These are phyloP conservation scores for Rhododendron simsii DNA, from an alignment of 148 eudicot species.

Conservation along the genomic window DNA sequence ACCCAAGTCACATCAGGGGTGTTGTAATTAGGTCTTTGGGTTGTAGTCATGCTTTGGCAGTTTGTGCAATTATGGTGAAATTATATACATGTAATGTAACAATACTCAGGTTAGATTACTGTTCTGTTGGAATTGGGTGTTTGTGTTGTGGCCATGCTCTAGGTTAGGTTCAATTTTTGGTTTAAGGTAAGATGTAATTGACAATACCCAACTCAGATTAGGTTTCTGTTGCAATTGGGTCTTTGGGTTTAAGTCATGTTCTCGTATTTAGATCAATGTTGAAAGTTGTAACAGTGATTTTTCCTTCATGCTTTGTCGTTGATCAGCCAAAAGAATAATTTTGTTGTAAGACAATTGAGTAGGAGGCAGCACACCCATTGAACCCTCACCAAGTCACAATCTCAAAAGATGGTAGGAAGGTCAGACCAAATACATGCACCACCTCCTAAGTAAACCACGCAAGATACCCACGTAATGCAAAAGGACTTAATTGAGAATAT, in stretches of 20 bases:
- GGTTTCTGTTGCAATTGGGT: background rate
- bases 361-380: background rate
- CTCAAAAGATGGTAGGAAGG: background rate
- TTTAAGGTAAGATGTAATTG: background rate
- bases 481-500: background rate
- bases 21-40: background rate
- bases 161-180: background rate
- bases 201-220: background rate
- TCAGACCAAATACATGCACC: background rate
- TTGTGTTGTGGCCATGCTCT: background rate
- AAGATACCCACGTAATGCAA: background rate
- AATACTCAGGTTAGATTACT: background rate
- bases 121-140: background rate
- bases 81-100: background rate
- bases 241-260: background rate
- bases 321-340: background rate
- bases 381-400: background rate
- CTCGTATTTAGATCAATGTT: background rate
- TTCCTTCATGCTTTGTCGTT: background rate
- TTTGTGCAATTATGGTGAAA: background rate
- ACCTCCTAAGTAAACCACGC: background rate
- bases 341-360: background rate
- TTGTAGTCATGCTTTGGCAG: background rate
- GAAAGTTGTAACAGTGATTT: background rate
- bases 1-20: background rate